A percentile compares a stretch with the other conserved stretches of the same genome.
These are phyloP conservation scores for Flueggea neowawraea DNA, from an alignment of 441 rosid species.

Conservation along the genomic window DNA sequence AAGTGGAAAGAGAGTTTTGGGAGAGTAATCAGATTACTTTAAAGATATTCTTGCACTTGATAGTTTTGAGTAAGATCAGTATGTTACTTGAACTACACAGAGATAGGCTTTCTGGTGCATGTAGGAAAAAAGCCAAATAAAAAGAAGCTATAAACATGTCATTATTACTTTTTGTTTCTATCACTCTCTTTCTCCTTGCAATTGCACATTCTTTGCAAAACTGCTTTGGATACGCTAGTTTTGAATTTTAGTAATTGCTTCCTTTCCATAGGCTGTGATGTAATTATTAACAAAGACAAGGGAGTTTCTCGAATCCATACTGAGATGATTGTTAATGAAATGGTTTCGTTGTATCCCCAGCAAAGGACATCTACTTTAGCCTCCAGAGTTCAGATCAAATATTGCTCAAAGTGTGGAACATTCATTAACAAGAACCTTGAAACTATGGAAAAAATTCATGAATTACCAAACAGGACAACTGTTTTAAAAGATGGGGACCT, in stretches of 20 bases:
- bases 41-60: too few species aligned
- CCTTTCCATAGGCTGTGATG: slow-evolving; percentile 63
- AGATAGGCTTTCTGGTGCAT: too few species aligned
- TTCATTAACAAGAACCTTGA: slow-evolving; percentile 46
- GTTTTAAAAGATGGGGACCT: slow-evolving; percentile 65
- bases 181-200: background rate
- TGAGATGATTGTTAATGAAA: slow-evolving; percentile 58
- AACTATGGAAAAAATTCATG: slow-evolving; percentile 54
- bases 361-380: slow-evolving; percentile 20
- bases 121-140: too few species aligned
- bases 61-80: too few species aligned
- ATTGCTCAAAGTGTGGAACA: slow-evolving; percentile 92
- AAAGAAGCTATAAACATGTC: background rate
- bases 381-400: slow-evolving; percentile 52
- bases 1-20: too few species aligned
- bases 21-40: too few species aligned
- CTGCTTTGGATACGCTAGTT: background rate
- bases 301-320: slow-evolving; percentile 92
- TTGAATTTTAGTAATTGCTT: background rate
- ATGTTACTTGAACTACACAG: too few species aligned
- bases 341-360: slow-evolving; percentile 23
- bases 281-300: slow-evolving; percentile 73
- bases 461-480: slow-evolving; percentile 57
- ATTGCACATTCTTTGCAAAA: background rate
- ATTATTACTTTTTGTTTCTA: background rate